Evolutionary conservation across 768 basidiomycete genomes (phyloP).

Genomic region (Leccinum arenicola): DNA sequence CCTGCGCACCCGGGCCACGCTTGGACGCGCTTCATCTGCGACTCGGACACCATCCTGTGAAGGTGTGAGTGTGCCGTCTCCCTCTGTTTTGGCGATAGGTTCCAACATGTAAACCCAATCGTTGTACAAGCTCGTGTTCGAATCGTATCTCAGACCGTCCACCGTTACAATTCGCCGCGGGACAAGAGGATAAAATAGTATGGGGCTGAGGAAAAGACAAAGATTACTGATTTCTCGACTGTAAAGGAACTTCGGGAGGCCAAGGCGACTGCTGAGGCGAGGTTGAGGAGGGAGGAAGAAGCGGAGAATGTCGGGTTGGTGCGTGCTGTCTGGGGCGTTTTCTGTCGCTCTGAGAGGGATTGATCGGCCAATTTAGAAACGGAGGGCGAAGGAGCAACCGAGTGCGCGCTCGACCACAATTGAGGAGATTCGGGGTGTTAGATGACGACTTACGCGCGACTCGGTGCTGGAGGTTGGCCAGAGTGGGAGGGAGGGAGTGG

Average conservation of each 20-base stretch:
- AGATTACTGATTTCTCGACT: conserved; percentile 73
- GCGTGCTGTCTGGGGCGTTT: conserved; percentile 24
- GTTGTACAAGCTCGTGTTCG: conserved; percentile 70
- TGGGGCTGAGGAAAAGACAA: conserved; percentile 76
- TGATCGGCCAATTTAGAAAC: conserved; percentile 50
- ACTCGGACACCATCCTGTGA: no score
- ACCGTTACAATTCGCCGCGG: conserved; percentile 71
- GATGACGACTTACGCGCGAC: no score
- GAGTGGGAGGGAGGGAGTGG: no score
- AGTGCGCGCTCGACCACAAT: conserved; percentile 43
- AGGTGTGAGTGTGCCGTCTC: no score
- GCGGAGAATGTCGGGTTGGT: conserved; percentile 70
- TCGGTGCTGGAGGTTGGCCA: no score
- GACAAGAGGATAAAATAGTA: conserved; percentile 75
- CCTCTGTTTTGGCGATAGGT: no score
- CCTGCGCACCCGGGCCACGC: no score
- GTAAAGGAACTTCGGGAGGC: conserved; percentile 75
- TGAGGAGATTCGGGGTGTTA: no score
- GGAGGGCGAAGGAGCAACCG: conserved; percentile 47
- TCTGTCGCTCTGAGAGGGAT: conserved; percentile 1
- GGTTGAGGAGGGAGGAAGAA: conserved; percentile 66
- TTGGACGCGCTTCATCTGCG: no score
- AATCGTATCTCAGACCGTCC: conserved; percentile 48
- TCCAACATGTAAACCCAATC: conserved; percentile 49
- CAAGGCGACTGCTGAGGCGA: conserved; percentile 60